Evolutionary conservation across 78 protist genomes (phyloP).

Genomic region (Salpingoeca rosetta): DNA sequence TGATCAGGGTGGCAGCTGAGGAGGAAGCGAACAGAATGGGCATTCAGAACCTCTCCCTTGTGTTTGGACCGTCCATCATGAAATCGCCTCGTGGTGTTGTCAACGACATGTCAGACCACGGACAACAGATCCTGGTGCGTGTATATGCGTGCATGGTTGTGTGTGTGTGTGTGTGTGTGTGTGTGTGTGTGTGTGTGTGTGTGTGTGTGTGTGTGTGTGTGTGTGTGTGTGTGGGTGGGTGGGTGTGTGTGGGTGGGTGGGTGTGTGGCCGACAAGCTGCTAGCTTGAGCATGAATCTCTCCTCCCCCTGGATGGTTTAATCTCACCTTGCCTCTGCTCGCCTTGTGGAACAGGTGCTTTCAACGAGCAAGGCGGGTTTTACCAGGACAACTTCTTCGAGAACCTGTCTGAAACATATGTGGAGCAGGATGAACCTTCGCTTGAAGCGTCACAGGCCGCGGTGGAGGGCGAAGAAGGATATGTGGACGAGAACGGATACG

Average conservation of each 20-base stretch:
- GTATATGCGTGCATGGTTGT: too few species aligned
- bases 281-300: background rate
- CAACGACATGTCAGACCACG: background rate
- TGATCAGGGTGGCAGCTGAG: background rate
- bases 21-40: background rate
- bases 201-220: background rate
- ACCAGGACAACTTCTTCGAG: background rate
- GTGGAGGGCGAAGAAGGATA: background rate
- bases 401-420: background rate
- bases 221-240: background rate
- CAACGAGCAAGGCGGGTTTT: background rate
- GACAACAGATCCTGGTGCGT: background rate
- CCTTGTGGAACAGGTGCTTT: background rate
- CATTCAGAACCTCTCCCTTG: background rate
- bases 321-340: background rate
- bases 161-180: background rate
- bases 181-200: background rate
- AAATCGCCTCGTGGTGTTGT: background rate
- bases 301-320: background rate
- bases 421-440: background rate
- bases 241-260: background rate
- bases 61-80: background rate
- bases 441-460: too few species aligned
- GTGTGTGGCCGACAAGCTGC: background rate
- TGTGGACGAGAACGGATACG: background rate